Conservation (phyloP, 2,329 filamentous ascomycete species). For the Nigrospora sphaerica region DNA sequence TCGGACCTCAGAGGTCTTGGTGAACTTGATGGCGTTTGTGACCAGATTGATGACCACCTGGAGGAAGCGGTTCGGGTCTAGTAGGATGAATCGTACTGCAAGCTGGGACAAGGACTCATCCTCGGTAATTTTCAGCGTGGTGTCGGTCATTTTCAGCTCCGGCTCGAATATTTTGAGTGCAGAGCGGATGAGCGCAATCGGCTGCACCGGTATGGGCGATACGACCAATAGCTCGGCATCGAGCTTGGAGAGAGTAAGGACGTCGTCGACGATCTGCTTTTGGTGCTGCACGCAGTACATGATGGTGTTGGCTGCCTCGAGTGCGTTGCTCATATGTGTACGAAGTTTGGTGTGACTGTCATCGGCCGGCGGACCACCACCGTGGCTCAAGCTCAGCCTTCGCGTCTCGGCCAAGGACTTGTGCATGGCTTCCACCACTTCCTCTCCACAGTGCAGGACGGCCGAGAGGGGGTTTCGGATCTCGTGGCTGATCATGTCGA, state of each 20-base stretch:
- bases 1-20: constrained; percentile 52
- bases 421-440: constrained; percentile 17
- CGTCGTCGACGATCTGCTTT: constrained; percentile 71
- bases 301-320: constrained; percentile 73
- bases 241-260: constrained; percentile 67
- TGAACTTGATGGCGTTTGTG: constrained; percentile 80
- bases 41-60: constrained; percentile 77
- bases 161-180: constrained; percentile 74
- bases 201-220: constrained; percentile 62
- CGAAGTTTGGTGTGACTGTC: constrained; percentile 10
- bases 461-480: constrained; percentile 20
- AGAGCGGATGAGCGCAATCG: constrained; percentile 57
- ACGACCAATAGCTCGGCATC: constrained; percentile 69
- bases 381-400: neutral
- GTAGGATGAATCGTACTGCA: constrained; percentile 55
- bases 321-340: constrained; percentile 48
- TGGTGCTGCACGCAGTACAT: constrained; percentile 73
- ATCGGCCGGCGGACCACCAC: neutral
- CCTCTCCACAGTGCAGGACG: constrained; percentile 19
- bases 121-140: constrained; percentile 57
- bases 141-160: constrained; percentile 62
- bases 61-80: constrained; percentile 68
- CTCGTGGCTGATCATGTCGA: constrained; percentile 22
- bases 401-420: constrained; percentile 6
- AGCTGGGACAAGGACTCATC: constrained; percentile 53